phyloP scores from a whole-genome alignment of 768 basidiomycete genomes.

The Leccinum imitatum region DNA sequence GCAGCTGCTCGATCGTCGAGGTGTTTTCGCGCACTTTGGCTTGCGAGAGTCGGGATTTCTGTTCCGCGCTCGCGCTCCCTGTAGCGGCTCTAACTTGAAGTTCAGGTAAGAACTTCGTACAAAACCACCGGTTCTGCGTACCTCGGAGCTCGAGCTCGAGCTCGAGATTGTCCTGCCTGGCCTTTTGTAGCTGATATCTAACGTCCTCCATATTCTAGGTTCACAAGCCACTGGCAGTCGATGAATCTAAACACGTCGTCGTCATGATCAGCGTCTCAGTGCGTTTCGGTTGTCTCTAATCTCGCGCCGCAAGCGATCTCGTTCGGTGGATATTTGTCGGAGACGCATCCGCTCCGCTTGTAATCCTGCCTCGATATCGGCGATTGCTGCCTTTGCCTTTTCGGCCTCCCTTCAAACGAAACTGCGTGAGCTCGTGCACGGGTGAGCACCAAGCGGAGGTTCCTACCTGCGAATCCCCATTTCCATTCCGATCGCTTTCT shows the following conservation, averaged over 20 bases:
- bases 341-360: slow-evolving; percentile 48
- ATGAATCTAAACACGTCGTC: neutral
- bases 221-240: slow-evolving; percentile 1
- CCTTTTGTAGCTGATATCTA: slow-evolving; percentile 60
- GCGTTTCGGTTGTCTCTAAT: slow-evolving; percentile 67
- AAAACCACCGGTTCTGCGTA: slow-evolving; percentile 30
- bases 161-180: slow-evolving; percentile 74
- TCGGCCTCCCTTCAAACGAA: slow-evolving; percentile 63
- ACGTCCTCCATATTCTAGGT: slow-evolving; percentile 78
- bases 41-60: slow-evolving; percentile 71
- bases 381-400: slow-evolving; percentile 59
- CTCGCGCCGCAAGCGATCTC: slow-evolving; percentile 59
- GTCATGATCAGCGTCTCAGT: slow-evolving; percentile 59
- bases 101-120: slow-evolving; percentile 2
- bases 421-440: neutral
- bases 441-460: neutral
- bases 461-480: neutral
- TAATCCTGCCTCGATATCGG: slow-evolving; percentile 68
- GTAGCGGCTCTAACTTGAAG: neutral
- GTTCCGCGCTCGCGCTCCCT: slow-evolving; percentile 70
- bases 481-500: too few relatives aligned
- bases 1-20: slow-evolving; percentile 45
- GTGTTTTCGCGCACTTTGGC: slow-evolving; percentile 66
- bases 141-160: slow-evolving; percentile 75
- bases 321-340: slow-evolving; percentile 59